Base-by-base conservation (phyloP, 495 filamentous ascomycete genomes). In the Aspergillus avenaceus region DNA sequence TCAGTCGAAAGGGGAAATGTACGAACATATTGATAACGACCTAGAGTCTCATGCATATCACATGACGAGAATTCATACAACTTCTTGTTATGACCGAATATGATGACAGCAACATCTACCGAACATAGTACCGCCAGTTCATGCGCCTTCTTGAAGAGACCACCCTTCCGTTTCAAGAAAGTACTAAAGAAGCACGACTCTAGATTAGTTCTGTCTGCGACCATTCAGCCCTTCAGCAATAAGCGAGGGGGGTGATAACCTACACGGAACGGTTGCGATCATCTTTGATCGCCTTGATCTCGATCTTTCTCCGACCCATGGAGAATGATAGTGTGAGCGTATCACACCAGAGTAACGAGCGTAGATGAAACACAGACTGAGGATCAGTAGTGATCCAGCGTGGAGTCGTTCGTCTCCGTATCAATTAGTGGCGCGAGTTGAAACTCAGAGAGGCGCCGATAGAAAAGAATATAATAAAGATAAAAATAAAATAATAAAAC, bases 271-370 rank as follows among this genome's bases (percentile, higher is more conserved):
- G 90, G 65, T 98, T 98, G 63, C 93, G 83, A 68, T 98, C 93
- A 83, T 98, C 93, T 75, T 96, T 96, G 79, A 98, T 98, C 47
- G 95, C 88, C 76, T 97, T 97, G 80, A 98, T 98, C 75, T 97
- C 93, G 67, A 98, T 98, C 85, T 88, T 86, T 66, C 83, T 72
- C 57, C 83, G 75, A 61, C 83, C 83, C 83, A 86, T 86, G 50
- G 45, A 59, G 62, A 49, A 49, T 23, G n/a, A 44, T 31, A 22
- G 45, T 41, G 46, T 49, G 57, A 52, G n/a, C 27, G 38, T 14
- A 40, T 50, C 46, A 31, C 52, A 49, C 40, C 40, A 38, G 45
- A 19, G 14, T 38, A 42, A 50, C 24, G 37, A 49, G 40, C 21
- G 18, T 54, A 22, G 24, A 19, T 49, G 41, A 47, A 46, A 38